Conservation (phyloP, 352 stramenopile species). For the Globisporangium cystogenes region DNA sequence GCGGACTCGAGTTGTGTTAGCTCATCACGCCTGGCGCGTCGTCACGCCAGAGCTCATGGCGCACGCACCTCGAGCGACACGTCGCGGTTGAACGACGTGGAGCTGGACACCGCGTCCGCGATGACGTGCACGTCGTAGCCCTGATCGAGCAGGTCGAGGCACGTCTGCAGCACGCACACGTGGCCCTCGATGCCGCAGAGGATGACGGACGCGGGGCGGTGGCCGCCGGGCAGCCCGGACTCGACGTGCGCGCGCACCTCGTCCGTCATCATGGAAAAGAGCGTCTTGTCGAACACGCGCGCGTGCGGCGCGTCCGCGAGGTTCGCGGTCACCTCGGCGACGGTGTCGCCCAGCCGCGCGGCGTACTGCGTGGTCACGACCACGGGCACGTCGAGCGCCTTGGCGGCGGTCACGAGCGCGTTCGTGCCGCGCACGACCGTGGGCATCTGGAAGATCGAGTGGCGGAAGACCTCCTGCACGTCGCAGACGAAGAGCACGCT, state of each 20-base stretch:
- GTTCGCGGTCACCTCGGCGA: conserved; percentile 66
- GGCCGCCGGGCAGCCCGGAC: conserved; percentile 13
- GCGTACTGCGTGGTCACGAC: conserved; percentile 96
- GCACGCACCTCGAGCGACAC: conserved; percentile 81
- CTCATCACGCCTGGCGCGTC: too few relatives aligned
- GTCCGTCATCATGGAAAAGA: conserved; percentile 97
- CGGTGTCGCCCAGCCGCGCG: conserved; percentile 91
- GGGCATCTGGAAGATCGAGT: conserved; percentile 90
- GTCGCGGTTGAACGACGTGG: conserved; percentile 83
- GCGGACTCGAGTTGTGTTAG: too few relatives aligned
- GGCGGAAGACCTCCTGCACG: conserved; percentile 96
- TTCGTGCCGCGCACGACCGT: conserved; percentile 86
- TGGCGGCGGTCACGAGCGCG: conserved; percentile 64
- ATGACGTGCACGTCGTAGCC: conserved; percentile 97
- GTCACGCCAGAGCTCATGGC: too few relatives aligned
- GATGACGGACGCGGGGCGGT: conserved; percentile 77
- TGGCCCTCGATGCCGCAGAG: conserved; percentile 97
- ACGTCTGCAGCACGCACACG: conserved; percentile 95
- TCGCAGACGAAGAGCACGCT: conserved; percentile 94
- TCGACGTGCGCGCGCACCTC: conserved; percentile 87
- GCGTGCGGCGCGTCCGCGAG: conserved; percentile 32
- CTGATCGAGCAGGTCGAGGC: conserved; percentile 93
- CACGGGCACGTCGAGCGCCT: conserved; percentile 89
- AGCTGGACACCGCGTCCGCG: conserved; percentile 93
- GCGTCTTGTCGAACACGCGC: conserved; percentile 95